A percentile compares a stretch with the other conserved stretches of the same genome.
phyloP scores from a whole-genome alignment of 306 rosid genomes.

The Dryas octopetala region DNA sequence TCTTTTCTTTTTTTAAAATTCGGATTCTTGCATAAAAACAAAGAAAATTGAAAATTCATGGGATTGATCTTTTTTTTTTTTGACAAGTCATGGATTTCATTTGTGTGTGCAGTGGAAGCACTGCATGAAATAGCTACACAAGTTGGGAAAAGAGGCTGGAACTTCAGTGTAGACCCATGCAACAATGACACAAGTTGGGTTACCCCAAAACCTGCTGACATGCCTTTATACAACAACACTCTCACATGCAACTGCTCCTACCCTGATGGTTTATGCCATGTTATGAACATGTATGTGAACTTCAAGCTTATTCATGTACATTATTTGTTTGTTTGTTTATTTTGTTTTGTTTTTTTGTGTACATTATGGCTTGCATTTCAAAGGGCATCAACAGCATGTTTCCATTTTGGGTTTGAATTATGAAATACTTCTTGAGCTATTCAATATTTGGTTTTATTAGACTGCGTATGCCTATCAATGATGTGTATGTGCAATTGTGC shows the following conservation, averaged over 20 bases:
- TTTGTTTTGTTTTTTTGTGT: neutral
- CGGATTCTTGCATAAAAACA: neutral
- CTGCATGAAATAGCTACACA: conserved; percentile 4
- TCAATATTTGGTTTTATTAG: no score
- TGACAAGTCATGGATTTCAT: neutral
- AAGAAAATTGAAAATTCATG: neutral
- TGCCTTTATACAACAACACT: conserved; percentile 18
- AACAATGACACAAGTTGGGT: conserved; percentile 6
- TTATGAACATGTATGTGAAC: conserved; percentile 7
- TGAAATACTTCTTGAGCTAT: no score
- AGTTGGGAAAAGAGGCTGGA: conserved; percentile 26
- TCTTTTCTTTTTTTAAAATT: no score
- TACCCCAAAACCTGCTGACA: neutral
- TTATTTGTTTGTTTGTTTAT: neutral
- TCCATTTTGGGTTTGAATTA: no score
- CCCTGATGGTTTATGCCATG: conserved; percentile 15
- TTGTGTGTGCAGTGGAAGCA: conserved; percentile 19
- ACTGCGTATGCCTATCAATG: no score
- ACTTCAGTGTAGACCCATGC: conserved; percentile 27
- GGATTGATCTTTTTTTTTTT: neutral
- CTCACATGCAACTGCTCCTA: conserved; percentile 22
- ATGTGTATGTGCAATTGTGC: no score
- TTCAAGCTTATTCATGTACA: neutral
- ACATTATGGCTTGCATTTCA: no score
- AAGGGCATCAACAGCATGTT: no score